Base-by-base conservation (phyloP, 2,329 filamentous ascomycete genomes). In the Clonostachys byssicola region DNA sequence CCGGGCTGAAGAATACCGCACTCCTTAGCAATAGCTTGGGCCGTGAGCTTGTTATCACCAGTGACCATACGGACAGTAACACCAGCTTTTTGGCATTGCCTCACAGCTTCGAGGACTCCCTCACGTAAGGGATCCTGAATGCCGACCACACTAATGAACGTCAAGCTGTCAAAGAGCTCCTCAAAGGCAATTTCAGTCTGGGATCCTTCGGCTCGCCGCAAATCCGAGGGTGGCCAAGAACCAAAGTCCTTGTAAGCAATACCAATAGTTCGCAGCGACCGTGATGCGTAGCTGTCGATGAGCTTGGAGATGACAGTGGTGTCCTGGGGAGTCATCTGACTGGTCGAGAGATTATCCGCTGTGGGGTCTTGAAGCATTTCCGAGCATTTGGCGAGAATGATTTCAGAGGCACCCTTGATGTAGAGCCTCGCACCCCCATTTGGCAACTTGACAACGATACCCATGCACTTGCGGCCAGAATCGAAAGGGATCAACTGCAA, bases 41-140 rank as follows among this genome's bases (percentile, higher is more conserved):
- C 88, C 8, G 88, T 92, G 49, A 88, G 70, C 54, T 86, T 82
- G 67, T 92, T 92, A 68, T 92, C 88, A 52, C 88, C 88, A 5
- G 88, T 92, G 4, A 92, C 88, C 88, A 92, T 92, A 58, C 88
- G 86, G 16, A 92, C 87, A 51, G 86, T 79, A 12, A 92, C 88
- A 50, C 88, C 88, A 5, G 88, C 88, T 47, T 78, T 75, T 60
- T 92, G 86, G 59, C 88, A 92, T 49, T 83, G 75, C 49, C 72
- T 73, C 30, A 92, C 88, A 12, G 88, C 87, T 45, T 89, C 81
- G 2, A 74, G 74, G n/a, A 92, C 88, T 51, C 87, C 88, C 0
- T 80, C 75, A 51, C 88, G 86, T 12, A 92, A 77, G 41, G 88
- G 88, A 62, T 92, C 88, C 60, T 92, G 88, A 51, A 92, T 92